Base-by-base conservation (phyloP, 2,329 filamentous ascomycete species). In the Fusarium liriodendri region DNA sequence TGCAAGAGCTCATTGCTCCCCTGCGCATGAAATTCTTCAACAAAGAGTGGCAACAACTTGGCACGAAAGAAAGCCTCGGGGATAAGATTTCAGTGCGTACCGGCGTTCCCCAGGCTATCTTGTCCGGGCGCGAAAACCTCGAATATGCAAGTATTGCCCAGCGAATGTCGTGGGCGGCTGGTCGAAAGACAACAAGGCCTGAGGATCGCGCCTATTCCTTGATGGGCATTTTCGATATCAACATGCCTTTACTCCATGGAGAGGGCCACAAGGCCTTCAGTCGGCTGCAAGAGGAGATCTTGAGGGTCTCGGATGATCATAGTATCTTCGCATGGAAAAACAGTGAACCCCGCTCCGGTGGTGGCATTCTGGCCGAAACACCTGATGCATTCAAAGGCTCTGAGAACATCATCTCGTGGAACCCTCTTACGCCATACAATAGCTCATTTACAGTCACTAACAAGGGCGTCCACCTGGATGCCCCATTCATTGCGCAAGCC, bases 191-290 rank as follows among this genome's bases (percentile, higher is more conserved):
- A 1, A 77, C 78, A 5, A 70, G 76, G 5, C 29, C 47, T 2
- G 80, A 81, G n/a, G 80, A 81, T 40, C 55, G 73, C 9, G 79
- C 80, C 2, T 81, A 81, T 63, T 79, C 75, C n/a, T 68, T 81
- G 16, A 42, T 81, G 11, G 80, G 79, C 4, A 59, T 81, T 2
- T 81, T 81, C 55, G 76, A 75, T 35, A 71, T 80, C 55, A 77
- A 79, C 40, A 80, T 81, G 79, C 72, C 79, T 1, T 62, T 80
- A 2, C 52, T 81, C 0, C 81, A 81, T 20, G 79, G 79, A 0
- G 80, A 81, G 45, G 78, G 79, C 0, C 32, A 69, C 3, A 68
- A 67, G 42, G 77, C 77, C 0, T 79, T 79, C 11, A 62, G 71
- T 27, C 60, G 77, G 13, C 67, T 79, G 0, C 74, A 78, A 18